Conservation (phyloP, 2,329 filamentous ascomycete genomes). For the Incumbomyces delicatus region DNA sequence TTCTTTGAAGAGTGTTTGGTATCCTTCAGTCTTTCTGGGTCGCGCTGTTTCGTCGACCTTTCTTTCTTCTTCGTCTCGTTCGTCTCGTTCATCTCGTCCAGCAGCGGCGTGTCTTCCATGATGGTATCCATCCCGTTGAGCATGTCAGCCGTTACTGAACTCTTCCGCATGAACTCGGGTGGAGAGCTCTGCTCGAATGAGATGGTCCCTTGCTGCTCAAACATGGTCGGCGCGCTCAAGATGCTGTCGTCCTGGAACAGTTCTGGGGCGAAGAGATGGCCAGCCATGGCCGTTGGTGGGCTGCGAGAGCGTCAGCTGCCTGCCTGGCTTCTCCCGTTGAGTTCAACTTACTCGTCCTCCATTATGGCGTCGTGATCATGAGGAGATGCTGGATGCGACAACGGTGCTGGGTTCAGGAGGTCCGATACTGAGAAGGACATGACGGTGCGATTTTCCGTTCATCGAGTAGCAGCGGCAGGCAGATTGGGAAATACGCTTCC, state of each 20-base stretch:
- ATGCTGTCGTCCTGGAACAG: constrained; percentile 13
- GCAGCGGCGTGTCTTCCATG: constrained; percentile 1
- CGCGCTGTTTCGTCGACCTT: constrained; percentile 13
- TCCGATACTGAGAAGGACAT: constrained; percentile 8
- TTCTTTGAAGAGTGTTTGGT: constrained; percentile 21
- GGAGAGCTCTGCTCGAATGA: constrained; percentile 11
- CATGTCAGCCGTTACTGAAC: constrained; percentile 1
- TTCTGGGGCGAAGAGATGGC: constrained; percentile 17
- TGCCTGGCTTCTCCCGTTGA: background rate
- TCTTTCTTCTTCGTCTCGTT: constrained; percentile 12
- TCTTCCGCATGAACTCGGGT: constrained; percentile 10
- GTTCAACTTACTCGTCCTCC: background rate
- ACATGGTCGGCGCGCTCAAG: constrained; percentile 10
- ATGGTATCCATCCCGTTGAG: constrained; percentile 7
- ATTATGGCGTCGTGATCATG: background rate
- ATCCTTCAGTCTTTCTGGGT: constrained; percentile 13
- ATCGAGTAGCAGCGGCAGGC: background rate
- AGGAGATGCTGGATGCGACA: constrained; percentile 3
- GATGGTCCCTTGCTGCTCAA: constrained; percentile 9
- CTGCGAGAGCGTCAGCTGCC: constrained; percentile 2
- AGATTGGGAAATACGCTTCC: too few relatives aligned
- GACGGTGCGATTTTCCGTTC: background rate
- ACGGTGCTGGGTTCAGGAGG: constrained; percentile 6
- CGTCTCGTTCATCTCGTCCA: constrained; percentile 8
- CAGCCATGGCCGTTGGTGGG: background rate